Conservation (phyloP, 257 asterid species). For the Fraxinus anomala region DNA sequence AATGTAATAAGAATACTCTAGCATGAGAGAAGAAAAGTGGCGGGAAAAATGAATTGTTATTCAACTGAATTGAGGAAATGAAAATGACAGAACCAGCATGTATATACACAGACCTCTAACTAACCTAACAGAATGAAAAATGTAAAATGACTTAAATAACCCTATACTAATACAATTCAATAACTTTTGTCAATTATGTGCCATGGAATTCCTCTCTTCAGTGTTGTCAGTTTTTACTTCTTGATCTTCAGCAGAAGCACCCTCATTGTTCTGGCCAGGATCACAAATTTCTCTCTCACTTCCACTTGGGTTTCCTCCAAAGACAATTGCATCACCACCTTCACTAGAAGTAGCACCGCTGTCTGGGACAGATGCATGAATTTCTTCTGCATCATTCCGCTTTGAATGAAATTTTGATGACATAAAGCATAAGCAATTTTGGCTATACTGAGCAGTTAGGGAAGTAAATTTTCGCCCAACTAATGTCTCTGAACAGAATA, state of each 20-base stretch:
- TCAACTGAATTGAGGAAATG: too few relatives aligned
- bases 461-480: conserved; percentile 10
- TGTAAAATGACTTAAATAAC: too few relatives aligned
- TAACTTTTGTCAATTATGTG: neutral
- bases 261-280: neutral
- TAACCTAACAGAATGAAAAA: too few relatives aligned
- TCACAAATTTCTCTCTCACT: neutral
- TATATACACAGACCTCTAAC: too few relatives aligned
- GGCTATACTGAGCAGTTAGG: neutral
- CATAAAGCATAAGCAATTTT: neutral
- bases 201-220: neutral
- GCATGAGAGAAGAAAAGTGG: too few relatives aligned
- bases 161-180: too few relatives aligned
- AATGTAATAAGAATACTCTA: too few relatives aligned
- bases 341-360: neutral
- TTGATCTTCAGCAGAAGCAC: neutral
- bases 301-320: neutral
- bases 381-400: neutral
- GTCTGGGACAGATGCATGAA: neutral
- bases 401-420: neutral
- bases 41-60: too few relatives aligned
- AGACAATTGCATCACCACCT: neutral
- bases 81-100: too few relatives aligned
- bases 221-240: neutral
- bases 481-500: conserved; percentile 25